Conservation (phyloP, 140 eudicot genomes). For the Eryngium alpinum region DNA sequence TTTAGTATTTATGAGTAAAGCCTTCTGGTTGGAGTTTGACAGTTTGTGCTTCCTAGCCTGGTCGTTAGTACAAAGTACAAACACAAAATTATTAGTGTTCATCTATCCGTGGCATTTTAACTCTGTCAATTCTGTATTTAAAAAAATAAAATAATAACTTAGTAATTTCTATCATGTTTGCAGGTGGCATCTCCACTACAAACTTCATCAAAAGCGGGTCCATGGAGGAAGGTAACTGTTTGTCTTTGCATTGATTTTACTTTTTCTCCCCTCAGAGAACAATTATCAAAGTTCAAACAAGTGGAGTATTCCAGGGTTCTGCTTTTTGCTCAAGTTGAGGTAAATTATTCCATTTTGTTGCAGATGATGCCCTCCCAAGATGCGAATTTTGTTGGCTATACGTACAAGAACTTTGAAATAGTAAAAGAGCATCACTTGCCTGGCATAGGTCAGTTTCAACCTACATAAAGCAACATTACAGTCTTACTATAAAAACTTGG, state of each 20-base stretch:
- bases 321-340: too few relatives aligned
- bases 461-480: background rate
- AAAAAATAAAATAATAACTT: background rate
- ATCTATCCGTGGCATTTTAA: background rate
- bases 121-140: background rate
- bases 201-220: slow-evolving; percentile 24
- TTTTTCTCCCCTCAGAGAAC: too few relatives aligned
- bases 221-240: slow-evolving; percentile 22
- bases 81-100: background rate
- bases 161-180: background rate
- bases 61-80: background rate
- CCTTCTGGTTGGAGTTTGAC: background rate
- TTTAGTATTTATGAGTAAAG: background rate
- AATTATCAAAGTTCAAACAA: background rate
- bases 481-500: background rate
- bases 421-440: slow-evolving; percentile 59
- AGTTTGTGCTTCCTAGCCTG: background rate
- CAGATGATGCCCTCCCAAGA: slow-evolving; percentile 62
- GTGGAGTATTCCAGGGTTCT: too few relatives aligned
- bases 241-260: background rate
- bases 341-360: background rate
- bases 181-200: slow-evolving; percentile 20
- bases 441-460: slow-evolving; percentile 39
- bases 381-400: slow-evolving; percentile 54
- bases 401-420: slow-evolving; percentile 57